Base-by-base conservation (phyloP, 139 green algal species). In the Parachlorella kessleri region DNA sequence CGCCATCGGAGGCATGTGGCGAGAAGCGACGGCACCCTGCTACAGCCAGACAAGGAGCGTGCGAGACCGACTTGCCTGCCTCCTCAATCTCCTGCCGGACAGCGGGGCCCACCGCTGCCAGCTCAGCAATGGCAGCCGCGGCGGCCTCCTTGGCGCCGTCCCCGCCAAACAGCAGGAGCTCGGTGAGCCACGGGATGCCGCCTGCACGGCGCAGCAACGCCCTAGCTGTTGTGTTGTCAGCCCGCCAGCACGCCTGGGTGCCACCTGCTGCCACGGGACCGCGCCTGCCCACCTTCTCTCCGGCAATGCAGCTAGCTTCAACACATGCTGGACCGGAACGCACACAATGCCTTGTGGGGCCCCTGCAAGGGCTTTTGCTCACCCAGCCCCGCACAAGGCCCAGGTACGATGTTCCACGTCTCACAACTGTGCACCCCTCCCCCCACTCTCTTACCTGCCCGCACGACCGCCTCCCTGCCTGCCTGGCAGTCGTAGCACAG, bases 111-210 rank as follows among this genome's bases (percentile, higher is more conserved):
- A 83, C 70, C 6, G 70, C 70, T 14, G 80, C 72, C 37, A 85
- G 66, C 73, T 81, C 72, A 6, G 65, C 80, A 35, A 85, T 48
- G 71, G 41, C 66, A 35, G 63, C 73, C 10, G 81, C 81, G 24
- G 81, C 81, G 35, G 81, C 74, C 55, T 86, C 81, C 71, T 83
- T 83, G 72, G 81, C 73, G 1, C 66, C 66, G 7, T 35, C n/a
- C 3, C 66, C 75, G 9, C 81, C 81, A 55, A 78, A 68, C 30
- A 85, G 54, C 53, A 86, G 75, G 42, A 86, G 54, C 75, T 86
- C 76, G 8, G 67, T 72, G 67, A 86, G 75, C 66, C 66, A 85
- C 26, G 81, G 81, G 36, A 85, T 68, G 10, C 37, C 81, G 54
- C 67, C 81, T 80, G 75, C 40, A 73, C 48, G 48, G 48, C 48